Base-by-base conservation (phyloP, 495 filamentous ascomycete species). In the Darksidea phi region DNA sequence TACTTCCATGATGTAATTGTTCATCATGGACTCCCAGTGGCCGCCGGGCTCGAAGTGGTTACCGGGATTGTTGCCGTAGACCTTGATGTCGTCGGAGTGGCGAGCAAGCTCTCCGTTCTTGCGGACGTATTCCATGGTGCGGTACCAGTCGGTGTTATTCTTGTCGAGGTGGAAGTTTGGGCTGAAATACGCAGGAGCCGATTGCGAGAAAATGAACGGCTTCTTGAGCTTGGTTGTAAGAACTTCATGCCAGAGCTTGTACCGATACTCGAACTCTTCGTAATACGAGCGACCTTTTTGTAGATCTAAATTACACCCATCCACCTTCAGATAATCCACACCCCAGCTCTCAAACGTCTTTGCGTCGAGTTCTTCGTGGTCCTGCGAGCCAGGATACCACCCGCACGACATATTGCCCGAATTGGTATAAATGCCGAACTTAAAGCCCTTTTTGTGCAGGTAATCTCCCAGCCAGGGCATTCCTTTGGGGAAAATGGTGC, bases 301-400 rank as follows among this genome's bases (percentile, higher is more conserved):
- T 0, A 72, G 62, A 32, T 67, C 69, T 21, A 76, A 62, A 57
- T 77, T 72, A 42, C 76, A 77, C 1, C 72, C 75, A 28, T 78
- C 75, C 1, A 77, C 59, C 50, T 78, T 77, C 25, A 78, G 63
- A 47, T 77, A 77, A 51, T 78, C 75, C 42, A 78, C 71, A 2
- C 75, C 74, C 75, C 75, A 77, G 21, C 48, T 66, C 3, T 72
- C 69, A 54, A 77, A 77, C 0, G 71, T 75, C 23, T 73, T 61
- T 1, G 75, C 75, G 34, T 78, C 69, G 21, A 59, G 67, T 46
- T 70, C 59, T 66, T 78, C 76, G 48, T 77, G 54, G 1, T 63
- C 61, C 47, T 72, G 70, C 0, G 74, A 75, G 11, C 75, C 76
- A 0, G 76, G 75, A 26, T 72, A 76, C 7, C 72, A 74, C 21